phyloP scores from a whole-genome alignment of 805 yeast genomes.

The Candida caryicola region DNA sequence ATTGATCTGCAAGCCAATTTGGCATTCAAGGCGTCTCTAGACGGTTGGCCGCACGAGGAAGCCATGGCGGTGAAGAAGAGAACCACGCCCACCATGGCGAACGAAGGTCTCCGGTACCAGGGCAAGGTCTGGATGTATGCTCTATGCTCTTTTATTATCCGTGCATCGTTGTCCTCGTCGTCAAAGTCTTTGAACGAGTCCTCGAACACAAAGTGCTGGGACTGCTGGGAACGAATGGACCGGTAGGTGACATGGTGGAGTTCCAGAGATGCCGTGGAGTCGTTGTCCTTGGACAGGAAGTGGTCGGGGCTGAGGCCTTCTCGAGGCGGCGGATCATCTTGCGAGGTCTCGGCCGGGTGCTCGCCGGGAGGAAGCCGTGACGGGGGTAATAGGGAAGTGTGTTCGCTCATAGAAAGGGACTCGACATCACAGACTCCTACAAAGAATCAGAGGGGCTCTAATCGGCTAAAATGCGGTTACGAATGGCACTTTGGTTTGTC shows the following conservation, averaged over 20 bases:
- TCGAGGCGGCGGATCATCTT: too few species aligned
- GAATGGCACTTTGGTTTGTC: too few species aligned
- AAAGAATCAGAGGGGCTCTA: too few species aligned
- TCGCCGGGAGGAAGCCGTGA: neutral
- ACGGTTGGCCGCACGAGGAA: conserved; percentile 2
- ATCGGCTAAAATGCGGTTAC: too few species aligned
- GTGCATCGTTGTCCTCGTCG: neutral
- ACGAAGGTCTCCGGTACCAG: neutral
- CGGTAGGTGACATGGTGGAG: too few species aligned
- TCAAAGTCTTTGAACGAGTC: neutral
- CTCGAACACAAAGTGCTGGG: neutral
- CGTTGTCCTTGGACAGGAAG: too few species aligned
- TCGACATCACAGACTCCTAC: too few species aligned
- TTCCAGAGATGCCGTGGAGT: too few species aligned
- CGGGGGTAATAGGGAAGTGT: neutral
- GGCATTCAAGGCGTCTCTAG: conserved; percentile 1
- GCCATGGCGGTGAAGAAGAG: conserved; percentile 1
- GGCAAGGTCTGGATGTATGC: neutral
- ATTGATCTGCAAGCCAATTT: neutral
- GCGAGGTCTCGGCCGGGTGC: neutral
- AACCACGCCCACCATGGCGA: neutral
- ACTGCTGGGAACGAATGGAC: neutral
- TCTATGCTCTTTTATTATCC: neutral
- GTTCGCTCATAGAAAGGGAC: neutral
- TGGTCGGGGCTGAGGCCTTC: too few species aligned